Conservation (phyloP, 2,329 filamentous ascomycete genomes). For the Nigrospora oryzae region DNA sequence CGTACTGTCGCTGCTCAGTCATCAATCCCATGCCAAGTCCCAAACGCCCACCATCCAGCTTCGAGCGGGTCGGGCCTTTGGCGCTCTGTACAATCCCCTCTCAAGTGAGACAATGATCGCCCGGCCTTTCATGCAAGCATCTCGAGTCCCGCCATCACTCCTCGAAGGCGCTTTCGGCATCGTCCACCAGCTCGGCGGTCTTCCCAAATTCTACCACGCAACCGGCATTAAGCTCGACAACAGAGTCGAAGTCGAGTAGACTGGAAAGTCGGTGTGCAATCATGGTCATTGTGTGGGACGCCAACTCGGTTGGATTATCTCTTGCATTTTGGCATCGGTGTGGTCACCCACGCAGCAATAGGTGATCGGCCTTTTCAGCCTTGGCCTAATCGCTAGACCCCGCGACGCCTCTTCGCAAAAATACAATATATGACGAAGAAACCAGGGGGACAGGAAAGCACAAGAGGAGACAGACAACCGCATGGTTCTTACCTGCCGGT, state of each 20-base stretch:
- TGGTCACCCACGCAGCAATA: slow-evolving; percentile 1
- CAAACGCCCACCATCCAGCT: too few relatives aligned
- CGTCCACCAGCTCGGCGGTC: slow-evolving; percentile 5
- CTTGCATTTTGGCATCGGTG: slow-evolving; percentile 3
- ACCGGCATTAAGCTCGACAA: slow-evolving; percentile 21
- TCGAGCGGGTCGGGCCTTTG: too few relatives aligned
- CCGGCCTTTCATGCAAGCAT: background rate
- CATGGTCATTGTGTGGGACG: slow-evolving; percentile 21
- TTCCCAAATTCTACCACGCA: slow-evolving; percentile 17
- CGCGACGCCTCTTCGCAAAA: too few relatives aligned
- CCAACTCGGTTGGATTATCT: slow-evolving; percentile 9
- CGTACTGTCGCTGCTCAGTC: too few relatives aligned
- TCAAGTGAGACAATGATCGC: too few relatives aligned
- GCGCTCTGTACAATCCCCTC: too few relatives aligned
- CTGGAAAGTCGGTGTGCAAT: slow-evolving; percentile 23
- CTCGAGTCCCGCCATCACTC: background rate
- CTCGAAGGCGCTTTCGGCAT: background rate
- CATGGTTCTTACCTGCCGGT: slow-evolving; percentile 5
- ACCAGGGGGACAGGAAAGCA: too few relatives aligned
- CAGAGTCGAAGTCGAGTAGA: slow-evolving; percentile 23
- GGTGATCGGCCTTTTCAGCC: too few relatives aligned
- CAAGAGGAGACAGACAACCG: too few relatives aligned
- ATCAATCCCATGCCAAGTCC: too few relatives aligned
- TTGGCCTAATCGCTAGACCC: too few relatives aligned
- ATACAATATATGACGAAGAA: too few relatives aligned